Conservation (phyloP, 805 yeast species). For the Nakazawaea wyomingensis region DNA sequence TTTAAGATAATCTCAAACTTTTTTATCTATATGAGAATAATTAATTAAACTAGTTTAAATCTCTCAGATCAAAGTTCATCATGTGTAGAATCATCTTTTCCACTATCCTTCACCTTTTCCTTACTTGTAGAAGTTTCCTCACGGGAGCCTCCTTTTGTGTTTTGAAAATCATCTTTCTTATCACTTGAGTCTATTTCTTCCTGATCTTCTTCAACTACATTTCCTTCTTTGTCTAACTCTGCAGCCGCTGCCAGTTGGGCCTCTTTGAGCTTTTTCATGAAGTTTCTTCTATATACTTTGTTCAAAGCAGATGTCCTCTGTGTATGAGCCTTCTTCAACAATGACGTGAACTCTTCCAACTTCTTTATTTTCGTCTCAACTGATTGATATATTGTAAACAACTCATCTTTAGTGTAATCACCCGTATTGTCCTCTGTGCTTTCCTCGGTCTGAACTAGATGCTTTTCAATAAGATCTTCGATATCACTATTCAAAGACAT, state of each 20-base stretch:
- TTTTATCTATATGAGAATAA: too few relatives aligned
- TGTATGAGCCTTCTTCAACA: conserved; percentile 22
- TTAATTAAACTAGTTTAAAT: background rate
- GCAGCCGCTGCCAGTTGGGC: conserved; percentile 6
- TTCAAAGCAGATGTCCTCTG: conserved; percentile 22
- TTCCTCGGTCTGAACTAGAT: conserved; percentile 20
- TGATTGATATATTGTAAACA: conserved; percentile 21
- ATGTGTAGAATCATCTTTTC: background rate
- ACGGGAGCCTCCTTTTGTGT: background rate
- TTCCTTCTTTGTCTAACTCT: background rate
- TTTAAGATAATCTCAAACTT: too few relatives aligned
- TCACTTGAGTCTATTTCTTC: background rate
- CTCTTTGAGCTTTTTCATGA: conserved; percentile 7
- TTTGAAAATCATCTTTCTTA: background rate
- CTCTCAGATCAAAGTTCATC: background rate
- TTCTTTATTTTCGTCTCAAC: conserved; percentile 17
- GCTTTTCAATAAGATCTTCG: conserved; percentile 22
- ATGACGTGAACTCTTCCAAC: conserved; percentile 14
- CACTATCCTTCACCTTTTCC: background rate
- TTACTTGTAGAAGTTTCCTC: background rate
- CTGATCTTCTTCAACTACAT: background rate
- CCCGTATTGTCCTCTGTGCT: conserved; percentile 15
- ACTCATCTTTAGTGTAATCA: conserved; percentile 17
- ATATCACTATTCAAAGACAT: conserved; percentile 23
- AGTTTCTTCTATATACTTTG: conserved; percentile 10